These are phyloP conservation scores for Euphorbia lathyris DNA, from an alignment of 345 rosid genomes.

Conservation along the genomic window DNA sequence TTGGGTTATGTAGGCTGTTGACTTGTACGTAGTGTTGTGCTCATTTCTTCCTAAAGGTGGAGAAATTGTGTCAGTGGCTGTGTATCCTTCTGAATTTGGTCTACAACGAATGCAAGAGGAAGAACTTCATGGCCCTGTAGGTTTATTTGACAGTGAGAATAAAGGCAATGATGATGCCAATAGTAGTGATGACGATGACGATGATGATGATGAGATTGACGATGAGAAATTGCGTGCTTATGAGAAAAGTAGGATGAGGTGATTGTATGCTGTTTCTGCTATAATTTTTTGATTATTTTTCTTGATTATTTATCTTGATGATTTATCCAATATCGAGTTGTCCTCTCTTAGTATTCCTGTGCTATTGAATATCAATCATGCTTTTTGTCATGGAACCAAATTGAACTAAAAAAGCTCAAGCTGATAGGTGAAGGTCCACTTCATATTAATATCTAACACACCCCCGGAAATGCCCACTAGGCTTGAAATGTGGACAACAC, in stretches of 20 bases:
- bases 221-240: slow-evolving; percentile 65
- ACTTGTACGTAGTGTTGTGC: slow-evolving; percentile 68
- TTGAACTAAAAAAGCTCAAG: too few relatives aligned
- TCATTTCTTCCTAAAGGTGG: slow-evolving; percentile 88
- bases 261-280: slow-evolving; percentile 15
- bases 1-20: slow-evolving; percentile 57
- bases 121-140: slow-evolving; percentile 88
- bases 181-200: slow-evolving; percentile 22
- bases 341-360: neutral
- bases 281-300: neutral
- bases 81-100: slow-evolving; percentile 93
- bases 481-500: too few relatives aligned
- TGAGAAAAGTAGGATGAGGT: slow-evolving; percentile 82
- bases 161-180: slow-evolving; percentile 31
- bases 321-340: neutral
- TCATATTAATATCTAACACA: too few relatives aligned
- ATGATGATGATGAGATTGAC: slow-evolving; percentile 42
- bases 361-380: neutral
- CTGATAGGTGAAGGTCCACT: too few relatives aligned
- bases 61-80: slow-evolving; percentile 58
- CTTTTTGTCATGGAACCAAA: too few relatives aligned
- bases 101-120: slow-evolving; percentile 88
- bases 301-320: neutral
- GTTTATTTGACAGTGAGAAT: slow-evolving; percentile 52
- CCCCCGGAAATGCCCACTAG: too few relatives aligned